A percentile compares a stretch with the other conserved stretches of the same genome.
These are phyloP conservation scores for Xylaria digitata DNA, from an alignment of 2,329 filamentous ascomycete genomes.

Conservation along the genomic window DNA sequence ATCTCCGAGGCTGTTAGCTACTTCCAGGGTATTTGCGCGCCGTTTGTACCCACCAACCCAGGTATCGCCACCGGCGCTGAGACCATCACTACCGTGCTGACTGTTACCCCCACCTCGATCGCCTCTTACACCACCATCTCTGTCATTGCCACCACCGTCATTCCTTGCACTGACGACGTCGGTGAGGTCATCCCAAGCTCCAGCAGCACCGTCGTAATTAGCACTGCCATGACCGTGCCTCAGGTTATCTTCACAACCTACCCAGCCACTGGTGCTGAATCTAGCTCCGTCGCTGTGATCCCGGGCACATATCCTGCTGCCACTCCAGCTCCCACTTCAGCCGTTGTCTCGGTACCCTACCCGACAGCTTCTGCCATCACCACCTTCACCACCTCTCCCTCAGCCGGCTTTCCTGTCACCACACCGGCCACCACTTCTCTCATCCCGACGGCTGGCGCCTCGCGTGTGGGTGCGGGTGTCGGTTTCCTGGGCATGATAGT, in stretches of 20 bases:
- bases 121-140: slow-evolving; percentile 61
- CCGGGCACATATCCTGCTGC: slow-evolving; percentile 53
- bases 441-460: slow-evolving; percentile 51
- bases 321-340: slow-evolving; percentile 48
- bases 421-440: slow-evolving; percentile 37
- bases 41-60: slow-evolving; percentile 80
- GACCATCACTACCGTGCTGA: slow-evolving; percentile 70
- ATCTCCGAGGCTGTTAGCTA: slow-evolving; percentile 79
- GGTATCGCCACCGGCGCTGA: slow-evolving; percentile 82
- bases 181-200: slow-evolving; percentile 62
- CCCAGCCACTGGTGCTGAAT: slow-evolving; percentile 46
- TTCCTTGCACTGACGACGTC: slow-evolving; percentile 60
- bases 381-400: slow-evolving; percentile 54
- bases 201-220: slow-evolving; percentile 59
- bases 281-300: slow-evolving; percentile 56
- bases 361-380: slow-evolving; percentile 51
- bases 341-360: slow-evolving; percentile 47
- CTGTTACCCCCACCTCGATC: slow-evolving; percentile 59
- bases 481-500: slow-evolving; percentile 59
- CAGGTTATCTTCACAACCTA: slow-evolving; percentile 54
- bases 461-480: slow-evolving; percentile 56
- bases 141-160: slow-evolving; percentile 62
- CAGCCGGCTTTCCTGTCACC: slow-evolving; percentile 47
- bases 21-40: slow-evolving; percentile 91
- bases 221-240: slow-evolving; percentile 60